Evolutionary conservation across 768 basidiomycete genomes (phyloP).

Genomic region (Lactarius sp.): DNA sequence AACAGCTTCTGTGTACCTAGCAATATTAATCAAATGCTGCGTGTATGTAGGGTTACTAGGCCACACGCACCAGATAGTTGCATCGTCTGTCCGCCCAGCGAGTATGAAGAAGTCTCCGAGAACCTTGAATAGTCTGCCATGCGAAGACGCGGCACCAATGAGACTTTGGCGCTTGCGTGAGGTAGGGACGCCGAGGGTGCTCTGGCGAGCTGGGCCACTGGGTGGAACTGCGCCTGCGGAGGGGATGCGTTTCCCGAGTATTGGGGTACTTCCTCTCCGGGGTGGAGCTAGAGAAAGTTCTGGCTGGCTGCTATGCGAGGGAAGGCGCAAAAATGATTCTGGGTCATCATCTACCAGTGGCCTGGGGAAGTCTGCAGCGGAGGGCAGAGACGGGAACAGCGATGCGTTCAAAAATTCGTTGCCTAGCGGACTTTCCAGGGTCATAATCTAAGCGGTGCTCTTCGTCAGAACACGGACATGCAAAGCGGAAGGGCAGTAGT

Average conservation of each 20-base stretch:
- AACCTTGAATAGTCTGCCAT: constrained; percentile 83
- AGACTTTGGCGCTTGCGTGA: constrained; percentile 58
- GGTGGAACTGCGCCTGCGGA: constrained; percentile 38
- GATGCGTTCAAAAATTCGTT: constrained; percentile 79
- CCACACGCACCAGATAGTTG: constrained; percentile 61
- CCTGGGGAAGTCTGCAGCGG: constrained; percentile 54
- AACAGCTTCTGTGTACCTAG: constrained; percentile 83
- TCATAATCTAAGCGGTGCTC: constrained; percentile 51
- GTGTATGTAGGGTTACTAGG: constrained; percentile 13
- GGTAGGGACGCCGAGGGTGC: constrained; percentile 42
- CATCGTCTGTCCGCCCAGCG: constrained; percentile 80
- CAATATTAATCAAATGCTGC: constrained; percentile 26
- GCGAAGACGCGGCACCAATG: constrained; percentile 67
- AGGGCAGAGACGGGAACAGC: constrained; percentile 58
- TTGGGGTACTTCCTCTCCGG: constrained; percentile 30
- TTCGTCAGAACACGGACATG: background rate
- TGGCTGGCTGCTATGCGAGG: constrained; percentile 51
- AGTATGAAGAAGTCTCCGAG: constrained; percentile 86
- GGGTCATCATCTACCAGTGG: constrained; percentile 46
- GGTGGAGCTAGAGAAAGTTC: constrained; percentile 39
- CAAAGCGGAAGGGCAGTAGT: background rate
- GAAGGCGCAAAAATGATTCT: constrained; percentile 43
- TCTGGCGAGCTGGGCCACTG: constrained; percentile 43
- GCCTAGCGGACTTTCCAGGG: constrained; percentile 76
- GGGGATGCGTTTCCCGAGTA: constrained; percentile 49